Percentiles rank a stretch among this genome's conserved stretches.
These are phyloP conservation scores for Luzula sylvatica DNA, from an alignment of 176 grass and related monocot species.

Conservation along the genomic window DNA sequence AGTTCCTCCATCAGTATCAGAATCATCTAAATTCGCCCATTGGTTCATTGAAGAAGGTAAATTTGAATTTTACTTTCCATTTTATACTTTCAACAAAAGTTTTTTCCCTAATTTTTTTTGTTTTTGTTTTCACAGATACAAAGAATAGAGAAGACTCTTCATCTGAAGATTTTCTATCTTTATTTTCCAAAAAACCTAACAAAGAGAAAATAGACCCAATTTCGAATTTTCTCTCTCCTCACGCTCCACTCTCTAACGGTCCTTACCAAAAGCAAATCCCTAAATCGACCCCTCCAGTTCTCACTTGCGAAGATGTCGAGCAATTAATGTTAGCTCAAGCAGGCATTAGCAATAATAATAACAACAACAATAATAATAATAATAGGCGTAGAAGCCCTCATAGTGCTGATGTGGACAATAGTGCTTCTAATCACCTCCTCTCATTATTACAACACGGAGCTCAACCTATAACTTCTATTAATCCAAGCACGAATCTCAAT, in stretches of 20 bases:
- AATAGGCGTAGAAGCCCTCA: background rate
- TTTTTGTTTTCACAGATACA: slow-evolving; percentile 33
- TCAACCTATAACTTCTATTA: slow-evolving; percentile 31
- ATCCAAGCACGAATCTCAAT: slow-evolving; percentile 26
- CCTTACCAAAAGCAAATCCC: background rate
- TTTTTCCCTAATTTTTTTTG: slow-evolving; percentile 26
- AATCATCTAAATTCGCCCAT: slow-evolving; percentile 79
- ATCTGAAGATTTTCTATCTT: slow-evolving; percentile 55
- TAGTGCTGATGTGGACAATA: slow-evolving; percentile 42
- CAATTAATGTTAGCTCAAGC: slow-evolving; percentile 64
- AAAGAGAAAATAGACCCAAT: background rate
- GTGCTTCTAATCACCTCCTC: slow-evolving; percentile 82
- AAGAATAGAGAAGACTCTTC: slow-evolving; percentile 45
- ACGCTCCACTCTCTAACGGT: too few species aligned
- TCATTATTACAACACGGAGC: slow-evolving; percentile 68
- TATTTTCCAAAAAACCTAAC: slow-evolving; percentile 53
- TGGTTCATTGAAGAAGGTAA: slow-evolving; percentile 86
- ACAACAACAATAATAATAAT: background rate
- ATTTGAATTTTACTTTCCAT: background rate
- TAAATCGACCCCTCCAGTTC: slow-evolving; percentile 34
- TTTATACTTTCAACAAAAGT: background rate
- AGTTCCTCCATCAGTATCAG: slow-evolving; percentile 31
- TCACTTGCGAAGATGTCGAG: slow-evolving; percentile 97
- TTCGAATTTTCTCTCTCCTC: background rate
- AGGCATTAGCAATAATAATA: slow-evolving; percentile 12